A percentile compares a stretch with the other conserved stretches of the same genome.
phyloP scores from a whole-genome alignment of 768 basidiomycete species.

The Clathrus columnatus region DNA sequence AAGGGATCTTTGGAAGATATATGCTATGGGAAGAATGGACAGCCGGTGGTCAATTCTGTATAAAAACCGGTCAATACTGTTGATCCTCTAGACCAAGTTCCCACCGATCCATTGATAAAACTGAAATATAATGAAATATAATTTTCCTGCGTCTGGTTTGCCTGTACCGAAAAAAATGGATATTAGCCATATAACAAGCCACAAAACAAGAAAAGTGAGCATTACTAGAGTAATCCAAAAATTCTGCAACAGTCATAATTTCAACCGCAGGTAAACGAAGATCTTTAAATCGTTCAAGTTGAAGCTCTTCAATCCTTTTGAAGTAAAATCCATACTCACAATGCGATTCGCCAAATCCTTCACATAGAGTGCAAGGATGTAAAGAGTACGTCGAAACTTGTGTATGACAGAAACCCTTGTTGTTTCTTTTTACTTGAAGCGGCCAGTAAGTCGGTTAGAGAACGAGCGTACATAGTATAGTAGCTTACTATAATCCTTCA shows the following conservation, averaged over 20 bases:
- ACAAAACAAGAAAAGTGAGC: neutral
- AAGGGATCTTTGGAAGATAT: slow-evolving; percentile 25
- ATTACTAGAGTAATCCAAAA: neutral
- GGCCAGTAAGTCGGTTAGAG: neutral
- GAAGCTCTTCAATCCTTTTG: neutral
- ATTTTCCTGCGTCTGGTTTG: slow-evolving; percentile 26
- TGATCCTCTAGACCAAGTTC: slow-evolving; percentile 39
- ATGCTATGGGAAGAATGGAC: neutral
- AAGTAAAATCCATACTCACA: neutral
- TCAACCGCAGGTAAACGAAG: neutral
- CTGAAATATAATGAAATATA: slow-evolving; percentile 36
- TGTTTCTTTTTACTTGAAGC: neutral
- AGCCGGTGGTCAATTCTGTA: neutral
- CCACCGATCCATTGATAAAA: slow-evolving; percentile 28
- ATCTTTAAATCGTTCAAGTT: neutral
- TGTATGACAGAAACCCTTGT: neutral
- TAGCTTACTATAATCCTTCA: neutral
- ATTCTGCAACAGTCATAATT: neutral
- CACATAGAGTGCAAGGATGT: neutral
- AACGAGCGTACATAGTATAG: too few relatives aligned
- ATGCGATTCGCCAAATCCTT: too few relatives aligned
- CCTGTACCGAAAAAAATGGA: neutral
- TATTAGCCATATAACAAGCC: too few relatives aligned
- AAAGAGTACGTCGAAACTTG: neutral
- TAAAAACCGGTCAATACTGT: slow-evolving; percentile 23